phyloP scores from a whole-genome alignment of 2,329 filamentous ascomycete genomes.

The Seiridium cupressi region DNA sequence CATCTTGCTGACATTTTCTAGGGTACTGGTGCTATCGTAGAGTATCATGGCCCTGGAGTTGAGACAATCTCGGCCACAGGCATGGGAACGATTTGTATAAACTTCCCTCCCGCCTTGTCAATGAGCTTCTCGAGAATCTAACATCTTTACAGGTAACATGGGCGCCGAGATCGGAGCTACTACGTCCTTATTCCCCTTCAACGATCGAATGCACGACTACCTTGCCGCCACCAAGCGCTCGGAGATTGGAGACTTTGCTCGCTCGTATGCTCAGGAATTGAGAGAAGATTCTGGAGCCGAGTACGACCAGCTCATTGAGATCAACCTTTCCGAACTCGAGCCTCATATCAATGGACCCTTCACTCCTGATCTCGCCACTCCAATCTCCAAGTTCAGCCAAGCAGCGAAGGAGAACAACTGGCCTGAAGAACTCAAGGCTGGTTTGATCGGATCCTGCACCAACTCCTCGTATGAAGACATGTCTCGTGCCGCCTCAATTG shows the following conservation, averaged over 20 bases:
- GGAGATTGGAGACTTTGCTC: slow-evolving; percentile 87
- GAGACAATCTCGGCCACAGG: slow-evolving; percentile 77
- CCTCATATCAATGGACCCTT: slow-evolving; percentile 99
- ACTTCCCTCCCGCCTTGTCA: too few relatives aligned
- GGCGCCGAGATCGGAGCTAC: slow-evolving; percentile 66
- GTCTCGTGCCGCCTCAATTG: slow-evolving; percentile 89
- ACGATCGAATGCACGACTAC: slow-evolving; percentile 97
- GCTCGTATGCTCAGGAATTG: slow-evolving; percentile 80
- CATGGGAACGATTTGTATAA: slow-evolving; percentile 81
- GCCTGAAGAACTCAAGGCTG: slow-evolving; percentile 95
- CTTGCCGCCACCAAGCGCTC: slow-evolving; percentile 85
- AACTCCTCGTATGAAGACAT: slow-evolving; percentile 88
- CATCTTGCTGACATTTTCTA: too few relatives aligned
- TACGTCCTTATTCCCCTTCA: slow-evolving; percentile 95
- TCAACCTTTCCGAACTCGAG: slow-evolving; percentile 93
- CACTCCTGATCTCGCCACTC: slow-evolving; percentile 95
- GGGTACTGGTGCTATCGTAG: slow-evolving; percentile 82
- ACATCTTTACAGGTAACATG: too few relatives aligned
- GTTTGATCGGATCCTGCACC: slow-evolving; percentile 97
- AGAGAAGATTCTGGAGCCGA: slow-evolving; percentile 85
- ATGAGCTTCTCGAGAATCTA: too few relatives aligned
- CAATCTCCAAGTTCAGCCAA: slow-evolving; percentile 95
- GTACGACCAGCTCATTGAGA: slow-evolving; percentile 94
- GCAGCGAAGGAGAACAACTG: slow-evolving; percentile 92
- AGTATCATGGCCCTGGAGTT: slow-evolving; percentile 73